Percentiles rank a stretch among this genome's conserved stretches.
These are phyloP conservation scores for Inosperma sp. DNA, from an alignment of 768 basidiomycete species.

Conservation along the genomic window DNA sequence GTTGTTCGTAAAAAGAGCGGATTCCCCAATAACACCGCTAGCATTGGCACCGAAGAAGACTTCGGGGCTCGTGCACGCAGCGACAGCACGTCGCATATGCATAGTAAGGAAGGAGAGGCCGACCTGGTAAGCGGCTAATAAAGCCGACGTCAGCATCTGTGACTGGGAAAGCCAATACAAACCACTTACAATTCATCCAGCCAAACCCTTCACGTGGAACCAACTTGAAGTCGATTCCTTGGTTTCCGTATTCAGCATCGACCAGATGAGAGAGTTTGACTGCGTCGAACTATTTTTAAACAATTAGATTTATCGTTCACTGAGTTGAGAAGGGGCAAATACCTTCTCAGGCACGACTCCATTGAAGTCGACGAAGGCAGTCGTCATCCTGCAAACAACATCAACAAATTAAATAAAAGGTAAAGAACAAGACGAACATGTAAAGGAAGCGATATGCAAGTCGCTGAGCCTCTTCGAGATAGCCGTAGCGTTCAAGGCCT, in stretches of 20 bases:
- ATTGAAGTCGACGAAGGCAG: slow-evolving; percentile 93
- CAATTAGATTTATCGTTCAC: too few species aligned
- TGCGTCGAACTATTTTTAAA: slow-evolving; percentile 82
- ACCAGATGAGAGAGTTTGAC: slow-evolving; percentile 94
- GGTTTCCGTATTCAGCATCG: slow-evolving; percentile 95
- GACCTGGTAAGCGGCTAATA: slow-evolving; percentile 87
- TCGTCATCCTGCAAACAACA: slow-evolving; percentile 67
- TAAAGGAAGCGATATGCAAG: slow-evolving; percentile 96
- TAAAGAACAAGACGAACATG: slow-evolving; percentile 51
- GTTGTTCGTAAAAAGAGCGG: slow-evolving; percentile 33
- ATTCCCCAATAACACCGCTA: slow-evolving; percentile 31
- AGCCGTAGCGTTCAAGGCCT: slow-evolving; percentile 93
- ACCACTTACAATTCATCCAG: slow-evolving; percentile 86
- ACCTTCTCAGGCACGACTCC: slow-evolving; percentile 98
- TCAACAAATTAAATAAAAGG: neutral
- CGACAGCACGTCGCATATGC: slow-evolving; percentile 93
- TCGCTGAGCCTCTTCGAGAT: slow-evolving; percentile 87
- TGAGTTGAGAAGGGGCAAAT: slow-evolving; percentile 2
- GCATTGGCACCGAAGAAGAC: slow-evolving; percentile 68
- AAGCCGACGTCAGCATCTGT: slow-evolving; percentile 10
- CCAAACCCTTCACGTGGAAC: slow-evolving; percentile 97
- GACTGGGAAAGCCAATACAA: neutral
- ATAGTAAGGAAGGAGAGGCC: slow-evolving; percentile 91
- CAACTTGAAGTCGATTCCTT: slow-evolving; percentile 96
- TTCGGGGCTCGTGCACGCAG: slow-evolving; percentile 91